A percentile compares a stretch with the other conserved stretches of the same genome.
Conservation (phyloP, 2,329 filamentous ascomycete genomes). For the Aspergillus luchuensis region DNA sequence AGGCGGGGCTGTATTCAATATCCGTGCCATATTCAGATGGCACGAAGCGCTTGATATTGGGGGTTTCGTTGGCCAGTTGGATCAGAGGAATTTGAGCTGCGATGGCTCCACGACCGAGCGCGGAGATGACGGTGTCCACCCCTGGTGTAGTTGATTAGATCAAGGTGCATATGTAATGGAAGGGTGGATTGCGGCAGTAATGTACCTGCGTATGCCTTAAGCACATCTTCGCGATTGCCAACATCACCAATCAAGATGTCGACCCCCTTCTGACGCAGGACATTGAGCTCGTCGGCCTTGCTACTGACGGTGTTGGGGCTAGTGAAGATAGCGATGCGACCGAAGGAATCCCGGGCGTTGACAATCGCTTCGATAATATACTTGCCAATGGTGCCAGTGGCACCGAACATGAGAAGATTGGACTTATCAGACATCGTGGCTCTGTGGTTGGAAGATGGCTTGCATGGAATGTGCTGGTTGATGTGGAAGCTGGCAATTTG, state of each 20-base stretch:
- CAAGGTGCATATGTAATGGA: not conserved
- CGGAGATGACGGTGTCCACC: slow-evolving; percentile 67
- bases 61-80: slow-evolving; percentile 57
- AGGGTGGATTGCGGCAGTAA: not conserved
- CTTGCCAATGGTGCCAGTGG: slow-evolving; percentile 26
- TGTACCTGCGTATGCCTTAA: slow-evolving; percentile 57
- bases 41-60: slow-evolving; percentile 63
- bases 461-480: too few species aligned
- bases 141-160: slow-evolving; percentile 31
- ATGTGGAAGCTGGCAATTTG: too few species aligned
- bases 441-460: too few species aligned
- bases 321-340: slow-evolving; percentile 59
- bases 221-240: slow-evolving; percentile 54
- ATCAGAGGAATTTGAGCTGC: slow-evolving; percentile 64
- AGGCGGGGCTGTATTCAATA: slow-evolving; percentile 62
- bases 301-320: slow-evolving; percentile 53
- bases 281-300: slow-evolving; percentile 54
- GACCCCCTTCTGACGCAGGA: slow-evolving; percentile 51
- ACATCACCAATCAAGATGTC: slow-evolving; percentile 61
- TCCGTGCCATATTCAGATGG: slow-evolving; percentile 70
- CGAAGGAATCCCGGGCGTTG: slow-evolving; percentile 52
- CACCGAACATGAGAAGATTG: slow-evolving; percentile 29
- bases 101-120: slow-evolving; percentile 65
- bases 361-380: slow-evolving; percentile 57
- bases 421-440: slow-evolving; percentile 7